A percentile compares a stretch with the other conserved stretches of the same genome.
phyloP scores from a whole-genome alignment of 2,329 filamentous ascomycete genomes.

The Fusarium bulbicola region DNA sequence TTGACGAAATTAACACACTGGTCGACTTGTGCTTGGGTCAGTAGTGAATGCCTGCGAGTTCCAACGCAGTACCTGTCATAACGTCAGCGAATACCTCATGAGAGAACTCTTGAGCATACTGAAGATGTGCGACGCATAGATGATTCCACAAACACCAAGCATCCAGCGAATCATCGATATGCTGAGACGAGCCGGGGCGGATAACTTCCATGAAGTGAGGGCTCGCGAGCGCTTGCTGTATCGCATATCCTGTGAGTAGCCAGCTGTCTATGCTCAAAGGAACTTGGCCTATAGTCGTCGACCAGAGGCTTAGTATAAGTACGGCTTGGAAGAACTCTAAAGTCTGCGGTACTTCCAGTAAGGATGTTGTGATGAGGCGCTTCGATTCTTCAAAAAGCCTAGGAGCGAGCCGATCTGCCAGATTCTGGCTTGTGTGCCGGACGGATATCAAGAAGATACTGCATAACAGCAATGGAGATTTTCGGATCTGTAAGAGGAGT shows the following conservation, averaged over 20 bases:
- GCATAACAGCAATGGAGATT: constrained; percentile 37
- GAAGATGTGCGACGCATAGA: constrained; percentile 40
- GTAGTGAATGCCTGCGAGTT: constrained; percentile 31
- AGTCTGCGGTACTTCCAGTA: constrained; percentile 28
- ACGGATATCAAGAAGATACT: constrained; percentile 42
- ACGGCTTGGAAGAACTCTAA: constrained; percentile 41
- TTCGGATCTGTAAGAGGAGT: constrained; percentile 8
- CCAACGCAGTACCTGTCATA: constrained; percentile 40
- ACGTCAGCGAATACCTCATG: neutral
- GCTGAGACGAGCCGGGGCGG: neutral
- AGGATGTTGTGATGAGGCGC: constrained; percentile 12
- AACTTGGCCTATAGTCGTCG: constrained; percentile 40
- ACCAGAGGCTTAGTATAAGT: constrained; percentile 42
- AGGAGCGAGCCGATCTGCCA: constrained; percentile 36
- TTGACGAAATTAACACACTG: constrained; percentile 25
- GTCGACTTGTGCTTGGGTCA: constrained; percentile 35
- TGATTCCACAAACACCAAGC: constrained; percentile 43
- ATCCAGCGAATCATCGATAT: neutral
- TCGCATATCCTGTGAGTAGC: constrained; percentile 40
- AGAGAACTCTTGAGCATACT: constrained; percentile 1
- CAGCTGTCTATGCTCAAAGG: constrained; percentile 44
- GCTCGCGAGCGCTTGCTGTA: constrained; percentile 39
- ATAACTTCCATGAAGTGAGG: constrained; percentile 29
- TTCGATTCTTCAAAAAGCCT: constrained; percentile 39
- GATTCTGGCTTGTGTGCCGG: constrained; percentile 35